Base-by-base conservation (phyloP, 75 land plant genomes). In the Pseudotsuga menziesii region DNA sequence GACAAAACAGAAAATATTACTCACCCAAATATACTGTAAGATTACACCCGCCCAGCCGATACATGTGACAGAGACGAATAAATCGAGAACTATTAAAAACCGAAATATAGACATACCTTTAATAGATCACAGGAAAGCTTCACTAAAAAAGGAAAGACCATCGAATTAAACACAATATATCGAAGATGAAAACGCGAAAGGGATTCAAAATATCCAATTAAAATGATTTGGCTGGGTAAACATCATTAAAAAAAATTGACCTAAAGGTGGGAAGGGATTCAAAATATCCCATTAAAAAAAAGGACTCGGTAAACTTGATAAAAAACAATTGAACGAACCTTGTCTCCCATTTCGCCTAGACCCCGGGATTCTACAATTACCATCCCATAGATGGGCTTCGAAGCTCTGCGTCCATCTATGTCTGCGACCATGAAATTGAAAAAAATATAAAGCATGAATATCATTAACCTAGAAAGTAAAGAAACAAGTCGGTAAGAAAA, bases 341-440 rank as follows among this genome's bases (percentile, higher is more conserved):
- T 89, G 91, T 75, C 83, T 86, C 52, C 91, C 86, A 75, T 89
- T 89, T 66, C 91, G 71, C 3, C 84, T 81, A 58, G 82, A 84
- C 3, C 88, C 91, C 41, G 86, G 85, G 58, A 78, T 89, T 73
- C 80, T 81, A 59, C 82, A 83, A 56, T 81, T 86, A 57, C 86
- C 86, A 74, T 89, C 91, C 91, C 91, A 89, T 71, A 89, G 67
- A 80, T 89, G 88, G 4, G 91, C 88, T 74, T 89, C 91, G 78
- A 81, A 87, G 75, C 84, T 74, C 91, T 85, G 77, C n/a, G n/a
- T n/a, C n/a, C n/a, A n/a, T n/a, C n/a, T n/a, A n/a, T n/a, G n/a
- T n/a, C n/a, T n/a, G n/a, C n/a, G n/a, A n/a, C n/a, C n/a, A n/a
- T n/a, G n/a, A n/a, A n/a, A n/a, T n/a, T n/a, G n/a, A n/a, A n/a